A percentile compares a stretch with the other conserved stretches of the same genome.
Conservation (phyloP, 2,329 filamentous ascomycete species). For the Neonectria neomacrospora region DNA sequence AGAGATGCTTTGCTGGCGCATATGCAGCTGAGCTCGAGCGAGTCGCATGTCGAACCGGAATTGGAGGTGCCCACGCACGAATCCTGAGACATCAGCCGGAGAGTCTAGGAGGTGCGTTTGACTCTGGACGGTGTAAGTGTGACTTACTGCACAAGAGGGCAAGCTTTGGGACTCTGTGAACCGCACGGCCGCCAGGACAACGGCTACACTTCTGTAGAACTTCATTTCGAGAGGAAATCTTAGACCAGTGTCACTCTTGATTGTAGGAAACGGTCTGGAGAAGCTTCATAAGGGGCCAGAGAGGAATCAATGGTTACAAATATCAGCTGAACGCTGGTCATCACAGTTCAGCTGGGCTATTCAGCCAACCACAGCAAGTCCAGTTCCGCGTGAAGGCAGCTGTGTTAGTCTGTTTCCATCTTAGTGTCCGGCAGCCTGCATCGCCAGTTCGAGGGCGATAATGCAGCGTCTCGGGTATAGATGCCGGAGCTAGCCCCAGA, state of each 20-base stretch:
- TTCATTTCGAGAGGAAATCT: not conserved
- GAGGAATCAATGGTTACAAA: not conserved
- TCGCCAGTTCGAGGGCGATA: not conserved
- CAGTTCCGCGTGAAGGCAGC: constrained; percentile 1
- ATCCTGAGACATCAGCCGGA: not conserved
- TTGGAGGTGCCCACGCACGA: not conserved
- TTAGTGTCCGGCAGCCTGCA: constrained; percentile 6
- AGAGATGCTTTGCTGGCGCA: constrained; percentile 14
- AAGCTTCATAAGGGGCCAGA: not conserved
- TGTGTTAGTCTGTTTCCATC: not conserved
- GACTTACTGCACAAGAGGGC: constrained; percentile 24
- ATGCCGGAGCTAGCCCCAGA: constrained; percentile 15
- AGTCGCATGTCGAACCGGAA: constrained; percentile 6
- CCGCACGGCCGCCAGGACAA: not conserved
- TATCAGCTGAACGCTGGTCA: not conserved
- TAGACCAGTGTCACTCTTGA: not conserved
- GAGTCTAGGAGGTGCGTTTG: not conserved
- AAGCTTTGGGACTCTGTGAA: not conserved
- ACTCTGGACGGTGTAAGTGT: not conserved
- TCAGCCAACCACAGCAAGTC: constrained; percentile 19
- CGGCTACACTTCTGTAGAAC: constrained; percentile 1
- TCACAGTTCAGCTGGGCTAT: not conserved
- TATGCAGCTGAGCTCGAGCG: constrained; percentile 17
- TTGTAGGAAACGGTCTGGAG: not conserved
- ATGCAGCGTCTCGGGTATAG: constrained; percentile 7